Conservation (phyloP, 2,329 filamentous ascomycete genomes). For the Fusarium foetens region DNA sequence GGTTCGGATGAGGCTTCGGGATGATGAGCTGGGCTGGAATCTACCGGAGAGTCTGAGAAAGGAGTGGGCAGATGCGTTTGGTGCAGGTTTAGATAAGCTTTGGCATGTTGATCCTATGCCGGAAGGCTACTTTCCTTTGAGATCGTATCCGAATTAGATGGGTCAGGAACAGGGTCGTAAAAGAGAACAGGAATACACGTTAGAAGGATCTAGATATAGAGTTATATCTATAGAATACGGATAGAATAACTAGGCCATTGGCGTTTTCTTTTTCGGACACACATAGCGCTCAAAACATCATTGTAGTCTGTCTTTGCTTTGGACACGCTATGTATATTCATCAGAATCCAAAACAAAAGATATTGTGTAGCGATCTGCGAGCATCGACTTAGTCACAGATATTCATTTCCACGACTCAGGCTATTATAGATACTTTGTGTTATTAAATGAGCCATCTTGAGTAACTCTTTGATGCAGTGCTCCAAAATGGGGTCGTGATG, state of each 20-base stretch:
- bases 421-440: no score
- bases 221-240: neutral
- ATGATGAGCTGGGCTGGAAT: conserved; percentile 59
- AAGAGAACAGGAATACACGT: accelerated
- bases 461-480: neutral
- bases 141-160: conserved; percentile 62
- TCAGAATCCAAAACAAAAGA: neutral
- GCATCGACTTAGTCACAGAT: accelerated
- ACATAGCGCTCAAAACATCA: neutral
- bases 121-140: conserved; percentile 64
- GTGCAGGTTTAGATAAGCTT: conserved; percentile 52
- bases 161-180: accelerated
- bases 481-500: accelerated
- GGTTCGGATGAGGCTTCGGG: conserved; percentile 68
- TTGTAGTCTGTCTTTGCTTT: neutral
- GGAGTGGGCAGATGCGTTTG: conserved; percentile 65
- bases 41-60: conserved; percentile 59
- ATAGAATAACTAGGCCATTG: no score
- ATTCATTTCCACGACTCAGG: neutral
- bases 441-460: neutral
- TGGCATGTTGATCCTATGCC: conserved; percentile 71
- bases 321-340: no score
- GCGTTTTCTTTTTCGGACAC: neutral
- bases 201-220: accelerated
- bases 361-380: accelerated